Conservation (phyloP, 805 yeast species). For the Monosporozyma servazzii region DNA sequence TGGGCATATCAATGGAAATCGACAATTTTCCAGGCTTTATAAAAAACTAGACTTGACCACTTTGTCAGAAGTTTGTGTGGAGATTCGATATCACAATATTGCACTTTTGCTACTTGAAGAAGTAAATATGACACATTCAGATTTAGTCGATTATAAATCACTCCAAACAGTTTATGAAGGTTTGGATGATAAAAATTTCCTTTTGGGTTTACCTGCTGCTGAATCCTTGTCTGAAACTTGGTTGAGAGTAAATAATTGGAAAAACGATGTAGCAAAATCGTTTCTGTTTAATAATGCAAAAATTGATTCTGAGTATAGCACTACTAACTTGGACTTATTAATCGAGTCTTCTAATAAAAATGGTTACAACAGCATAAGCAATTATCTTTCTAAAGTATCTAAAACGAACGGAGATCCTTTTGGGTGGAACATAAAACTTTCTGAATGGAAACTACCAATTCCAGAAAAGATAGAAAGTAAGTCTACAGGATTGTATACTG, state of each 20-base stretch:
- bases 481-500: constrained; percentile 42
- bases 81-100: constrained; percentile 18
- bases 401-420: constrained; percentile 26
- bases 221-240: constrained; percentile 47
- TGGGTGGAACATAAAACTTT: constrained; percentile 69
- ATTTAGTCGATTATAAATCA: constrained; percentile 5
- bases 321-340: neutral
- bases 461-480: constrained; percentile 32
- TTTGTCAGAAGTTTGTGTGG: constrained; percentile 9
- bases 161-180: constrained; percentile 37
- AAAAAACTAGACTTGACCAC: constrained; percentile 10
- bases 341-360: constrained; percentile 33
- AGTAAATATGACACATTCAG: constrained; percentile 5
- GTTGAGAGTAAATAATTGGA: constrained; percentile 29
- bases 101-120: constrained; percentile 34
- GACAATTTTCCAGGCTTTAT: constrained; percentile 14
- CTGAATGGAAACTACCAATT: constrained; percentile 64
- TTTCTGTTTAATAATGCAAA: constrained; percentile 49
- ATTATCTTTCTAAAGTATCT: constrained; percentile 17
- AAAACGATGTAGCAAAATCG: constrained; percentile 31
- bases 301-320: constrained; percentile 37
- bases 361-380: constrained; percentile 54
- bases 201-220: constrained; percentile 54
- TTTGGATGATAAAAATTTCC: constrained; percentile 54
- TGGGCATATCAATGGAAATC: constrained; percentile 13